Evolutionary conservation across 345 rosid genomes (phyloP).

Genomic region (Theobroma cacao): DNA sequence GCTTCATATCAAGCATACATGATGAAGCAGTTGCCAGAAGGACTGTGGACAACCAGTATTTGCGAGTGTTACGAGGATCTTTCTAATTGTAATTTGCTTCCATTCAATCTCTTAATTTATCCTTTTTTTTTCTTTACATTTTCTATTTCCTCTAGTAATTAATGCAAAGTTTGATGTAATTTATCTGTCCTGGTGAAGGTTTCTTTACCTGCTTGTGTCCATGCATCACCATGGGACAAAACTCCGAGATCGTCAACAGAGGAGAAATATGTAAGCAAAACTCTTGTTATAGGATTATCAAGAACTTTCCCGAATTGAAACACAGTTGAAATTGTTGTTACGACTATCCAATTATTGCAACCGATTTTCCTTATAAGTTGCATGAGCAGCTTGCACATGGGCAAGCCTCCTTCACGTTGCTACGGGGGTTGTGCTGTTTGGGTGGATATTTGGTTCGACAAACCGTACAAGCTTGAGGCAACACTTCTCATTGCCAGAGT

Average conservation of each 20-base stretch:
- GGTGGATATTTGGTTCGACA: slow-evolving; percentile 9
- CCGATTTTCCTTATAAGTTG: slow-evolving; percentile 10
- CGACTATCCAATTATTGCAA: slow-evolving; percentile 10
- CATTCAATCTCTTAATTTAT: no score
- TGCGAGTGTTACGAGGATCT: slow-evolving; percentile 36
- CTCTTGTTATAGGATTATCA: background rate
- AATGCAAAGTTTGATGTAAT: background rate
- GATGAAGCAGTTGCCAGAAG: slow-evolving; percentile 13
- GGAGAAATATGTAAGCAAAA: slow-evolving; percentile 45
- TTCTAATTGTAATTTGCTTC: slow-evolving; percentile 38
- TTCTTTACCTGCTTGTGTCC: slow-evolving; percentile 47
- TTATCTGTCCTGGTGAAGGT: slow-evolving; percentile 30
- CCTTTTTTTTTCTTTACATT: background rate
- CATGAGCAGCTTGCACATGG: slow-evolving; percentile 15
- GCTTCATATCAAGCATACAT: background rate
- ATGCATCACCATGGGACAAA: slow-evolving; percentile 48
- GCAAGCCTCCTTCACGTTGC: slow-evolving; percentile 6
- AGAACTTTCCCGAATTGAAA: background rate
- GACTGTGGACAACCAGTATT: slow-evolving; percentile 13
- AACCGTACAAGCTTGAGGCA: slow-evolving; percentile 6
- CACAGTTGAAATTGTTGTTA: background rate
- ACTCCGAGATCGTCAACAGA: slow-evolving; percentile 46
- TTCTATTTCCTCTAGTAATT: slow-evolving; percentile 5
- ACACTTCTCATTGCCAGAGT: slow-evolving; percentile 10
- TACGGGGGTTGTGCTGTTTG: background rate